A percentile compares a stretch with the other conserved stretches of the same genome.
Conservation (phyloP, 225 moss, liverwort and hornwort species). For the Marchantia paleacea region DNA sequence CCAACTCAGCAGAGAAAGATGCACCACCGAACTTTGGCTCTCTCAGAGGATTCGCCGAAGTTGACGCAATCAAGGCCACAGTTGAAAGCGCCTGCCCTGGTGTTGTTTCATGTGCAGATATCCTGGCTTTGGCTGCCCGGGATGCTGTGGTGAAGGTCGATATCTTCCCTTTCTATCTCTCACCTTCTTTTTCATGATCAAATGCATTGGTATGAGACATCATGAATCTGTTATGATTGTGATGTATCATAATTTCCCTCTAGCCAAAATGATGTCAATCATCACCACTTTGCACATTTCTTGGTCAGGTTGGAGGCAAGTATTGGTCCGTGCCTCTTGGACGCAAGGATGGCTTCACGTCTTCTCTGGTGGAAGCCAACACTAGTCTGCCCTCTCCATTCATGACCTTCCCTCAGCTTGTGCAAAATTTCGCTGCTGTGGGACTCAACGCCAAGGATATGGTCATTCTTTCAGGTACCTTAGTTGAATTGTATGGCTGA, state of each 20-base stretch:
- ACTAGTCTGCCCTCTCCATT: slow-evolving; percentile 32
- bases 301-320: slow-evolving; percentile 30
- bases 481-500: no score
- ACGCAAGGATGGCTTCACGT: slow-evolving; percentile 31
- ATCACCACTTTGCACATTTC: no score
- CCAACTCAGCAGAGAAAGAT: slow-evolving; percentile 40
- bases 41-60: slow-evolving; percentile 50
- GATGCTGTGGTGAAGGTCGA: slow-evolving; percentile 16
- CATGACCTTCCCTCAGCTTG: slow-evolving; percentile 23
- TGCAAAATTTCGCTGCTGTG: slow-evolving; percentile 31
- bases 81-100: slow-evolving; percentile 56
- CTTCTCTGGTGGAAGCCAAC: slow-evolving; percentile 28
- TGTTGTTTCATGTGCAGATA: slow-evolving; percentile 74
- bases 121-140: slow-evolving; percentile 68
- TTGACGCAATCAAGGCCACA: slow-evolving; percentile 60
- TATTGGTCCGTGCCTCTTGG: slow-evolving; percentile 29
- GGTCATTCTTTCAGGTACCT: slow-evolving; percentile 35
- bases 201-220: no score
- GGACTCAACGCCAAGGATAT: slow-evolving; percentile 29
- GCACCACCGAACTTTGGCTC: slow-evolving; percentile 28
- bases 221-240: no score
- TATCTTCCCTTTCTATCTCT: background rate
- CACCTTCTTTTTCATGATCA: no score
- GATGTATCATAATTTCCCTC: no score
- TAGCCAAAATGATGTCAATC: no score